These are phyloP conservation scores for Fusarium begoniae DNA, from an alignment of 2,329 filamentous ascomycete genomes.

Conservation along the genomic window DNA sequence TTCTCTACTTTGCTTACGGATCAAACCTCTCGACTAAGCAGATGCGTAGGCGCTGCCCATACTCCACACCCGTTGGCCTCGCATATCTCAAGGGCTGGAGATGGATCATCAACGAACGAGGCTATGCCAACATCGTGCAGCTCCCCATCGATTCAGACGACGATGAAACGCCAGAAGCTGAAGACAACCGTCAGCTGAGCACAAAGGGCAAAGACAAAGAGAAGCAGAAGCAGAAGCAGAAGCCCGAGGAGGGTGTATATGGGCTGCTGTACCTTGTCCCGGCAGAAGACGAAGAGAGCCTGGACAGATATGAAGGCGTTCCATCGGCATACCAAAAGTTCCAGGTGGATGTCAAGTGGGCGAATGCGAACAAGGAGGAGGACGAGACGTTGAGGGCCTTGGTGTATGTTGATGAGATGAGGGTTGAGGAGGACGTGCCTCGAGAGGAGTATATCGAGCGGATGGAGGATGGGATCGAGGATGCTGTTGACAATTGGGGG, in stretches of 20 bases:
- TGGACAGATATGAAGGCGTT: conserved; percentile 71
- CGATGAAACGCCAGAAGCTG: conserved; percentile 4
- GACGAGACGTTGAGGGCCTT: conserved; percentile 53
- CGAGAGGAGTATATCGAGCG: conserved; percentile 67
- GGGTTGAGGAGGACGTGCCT: conserved; percentile 52
- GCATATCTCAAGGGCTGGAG: conserved; percentile 64
- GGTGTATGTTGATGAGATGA: conserved; percentile 66
- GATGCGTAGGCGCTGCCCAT: conserved; percentile 71
- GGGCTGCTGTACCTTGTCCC: conserved; percentile 66
- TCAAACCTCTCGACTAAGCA: conserved; percentile 74
- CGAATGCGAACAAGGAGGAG: conserved; percentile 34
- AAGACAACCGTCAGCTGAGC: neutral
- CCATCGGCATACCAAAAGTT: conserved; percentile 68
- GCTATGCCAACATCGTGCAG: conserved; percentile 74
- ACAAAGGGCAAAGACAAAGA: conserved; percentile 15
- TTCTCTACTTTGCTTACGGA: conserved; percentile 76
- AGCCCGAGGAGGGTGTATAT: conserved; percentile 56
- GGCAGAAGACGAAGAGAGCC: conserved; percentile 57
- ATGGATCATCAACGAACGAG: conserved; percentile 74
- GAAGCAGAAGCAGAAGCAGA: neutral
- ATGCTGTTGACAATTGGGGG: conserved; percentile 63
- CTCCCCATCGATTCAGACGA: conserved; percentile 20
- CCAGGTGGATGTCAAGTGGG: conserved; percentile 47
- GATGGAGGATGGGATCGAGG: conserved; percentile 71
- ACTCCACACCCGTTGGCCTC: conserved; percentile 63